Evolutionary conservation across 768 basidiomycete genomes (phyloP), one percentile per base, ranked within the genome.

Genomic region (Lepiota brunneoincarnata): DNA sequence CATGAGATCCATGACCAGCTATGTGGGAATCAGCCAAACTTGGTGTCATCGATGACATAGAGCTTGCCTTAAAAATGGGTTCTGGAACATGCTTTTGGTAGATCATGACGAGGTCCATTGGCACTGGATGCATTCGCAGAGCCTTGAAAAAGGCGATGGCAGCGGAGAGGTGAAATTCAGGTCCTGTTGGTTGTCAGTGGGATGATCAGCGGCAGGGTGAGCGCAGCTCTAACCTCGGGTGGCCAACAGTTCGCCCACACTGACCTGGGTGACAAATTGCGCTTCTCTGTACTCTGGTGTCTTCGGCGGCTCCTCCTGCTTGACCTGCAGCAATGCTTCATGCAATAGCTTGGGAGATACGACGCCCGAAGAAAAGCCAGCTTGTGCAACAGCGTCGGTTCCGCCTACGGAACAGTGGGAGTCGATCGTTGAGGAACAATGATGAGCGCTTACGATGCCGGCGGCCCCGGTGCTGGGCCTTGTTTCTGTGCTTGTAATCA

Each of bases 81-180:
- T 82, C 79, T 2, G 92, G 89, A 26, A 94, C 84, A 12, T 41
- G 38, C 31, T 20, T 18, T 34, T 97, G 85, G 64, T 96, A 96
- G 58, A 98, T 95, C 69, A 89, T 83, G 62, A 98, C 87, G 59
- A 98, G 83, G 70, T 98, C 97, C 24, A 93, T 83, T 0, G 95
- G 93, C 34, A 89, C 84, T 45, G 96, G 96, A 73, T 98, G 98
- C 35, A 97, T 93, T 51, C 88, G 80, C 54, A 98, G 84, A 1
- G 93, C 94, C 44, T 92, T 83, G 80, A 86, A 98, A 81, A 98
- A 98, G 43, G 86, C 82, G 66, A 91, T 69, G 36, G 96, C 94
- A n/a, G 95, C 86, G 15, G 85, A 79, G 20, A 97, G 77, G 64
- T 87, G 72, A 70, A 84, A 87, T 26, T 77, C 71, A 40, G 90